phyloP scores from a whole-genome alignment of 106 monocot species.

The Dioscorea alata region DNA sequence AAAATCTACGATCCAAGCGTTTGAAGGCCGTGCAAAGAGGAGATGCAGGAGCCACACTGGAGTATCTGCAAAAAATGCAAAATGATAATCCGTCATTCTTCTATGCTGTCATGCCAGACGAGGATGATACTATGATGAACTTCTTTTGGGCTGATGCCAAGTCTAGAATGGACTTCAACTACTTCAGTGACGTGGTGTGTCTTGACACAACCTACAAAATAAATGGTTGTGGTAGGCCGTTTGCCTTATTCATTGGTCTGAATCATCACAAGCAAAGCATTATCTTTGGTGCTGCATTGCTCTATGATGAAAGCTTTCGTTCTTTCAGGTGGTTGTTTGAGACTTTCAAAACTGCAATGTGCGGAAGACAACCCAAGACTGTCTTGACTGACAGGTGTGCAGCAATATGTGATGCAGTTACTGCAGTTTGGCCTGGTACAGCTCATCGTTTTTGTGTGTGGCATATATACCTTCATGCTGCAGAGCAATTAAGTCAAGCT shows the following conservation, averaged over 20 bases:
- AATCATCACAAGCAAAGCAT: conserved; percentile 68
- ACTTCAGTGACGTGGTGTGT: conserved; percentile 74
- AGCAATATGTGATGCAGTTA: conserved; percentile 33
- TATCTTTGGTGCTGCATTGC: conserved; percentile 58
- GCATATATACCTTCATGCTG: conserved; percentile 67
- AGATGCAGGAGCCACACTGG: conserved; percentile 49
- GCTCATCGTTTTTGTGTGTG: conserved; percentile 56
- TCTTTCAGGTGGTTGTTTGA: conserved; percentile 71
- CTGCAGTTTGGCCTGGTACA: conserved; percentile 34
- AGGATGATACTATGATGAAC: conserved; percentile 40
- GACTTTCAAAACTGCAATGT: conserved; percentile 54
- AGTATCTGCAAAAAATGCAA: conserved; percentile 62
- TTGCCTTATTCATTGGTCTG: conserved; percentile 50
- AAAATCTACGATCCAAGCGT: conserved; percentile 24
- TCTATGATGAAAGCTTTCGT: conserved; percentile 53
- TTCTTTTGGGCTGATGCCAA: conserved; percentile 76
- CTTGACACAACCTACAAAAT: conserved; percentile 54
- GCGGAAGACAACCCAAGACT: conserved; percentile 52
- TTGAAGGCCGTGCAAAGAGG: conserved; percentile 33
- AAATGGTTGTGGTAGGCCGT: conserved; percentile 47
- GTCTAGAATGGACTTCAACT: conserved; percentile 46
- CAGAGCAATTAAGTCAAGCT: conserved; percentile 53
- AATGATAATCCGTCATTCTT: conserved; percentile 59
- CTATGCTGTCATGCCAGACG: conserved; percentile 51
- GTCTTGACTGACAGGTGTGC: conserved; percentile 46